phyloP scores from a whole-genome alignment of 1,284 basidiomycete genomes.

The Sutorius eximius region DNA sequence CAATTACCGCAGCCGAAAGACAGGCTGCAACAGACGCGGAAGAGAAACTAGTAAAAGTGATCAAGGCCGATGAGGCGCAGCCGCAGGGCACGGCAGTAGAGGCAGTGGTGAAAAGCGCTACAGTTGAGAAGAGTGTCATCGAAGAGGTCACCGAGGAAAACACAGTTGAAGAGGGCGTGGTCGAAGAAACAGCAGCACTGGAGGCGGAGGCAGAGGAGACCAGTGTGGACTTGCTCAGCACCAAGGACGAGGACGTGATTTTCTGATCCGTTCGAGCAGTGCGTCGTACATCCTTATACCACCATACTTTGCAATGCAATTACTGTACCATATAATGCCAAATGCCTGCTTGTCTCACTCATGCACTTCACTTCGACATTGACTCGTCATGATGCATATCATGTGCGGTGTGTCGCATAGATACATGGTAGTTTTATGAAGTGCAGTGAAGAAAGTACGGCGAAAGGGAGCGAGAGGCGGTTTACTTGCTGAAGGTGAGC shows the following conservation, averaged over 20 bases:
- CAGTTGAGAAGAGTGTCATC: neutral
- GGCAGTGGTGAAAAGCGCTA: constrained; percentile 24
- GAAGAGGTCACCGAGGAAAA: constrained; percentile 25
- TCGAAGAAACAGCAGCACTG: constrained; percentile 7
- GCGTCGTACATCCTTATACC: constrained; percentile 14
- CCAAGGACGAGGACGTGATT: constrained; percentile 90
- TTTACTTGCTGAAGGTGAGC: constrained; percentile 25
- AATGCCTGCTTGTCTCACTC: constrained; percentile 5
- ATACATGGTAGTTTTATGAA: constrained; percentile 54
- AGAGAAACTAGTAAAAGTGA: constrained; percentile 29
- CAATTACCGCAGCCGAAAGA: constrained; percentile 28
- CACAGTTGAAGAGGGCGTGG: constrained; percentile 7
- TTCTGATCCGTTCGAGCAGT: constrained; percentile 50
- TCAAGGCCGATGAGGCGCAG: constrained; percentile 20
- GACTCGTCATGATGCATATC: constrained; percentile 51
- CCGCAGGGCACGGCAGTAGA: constrained; percentile 31
- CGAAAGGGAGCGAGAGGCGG: constrained; percentile 18
- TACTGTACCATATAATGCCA: constrained; percentile 16
- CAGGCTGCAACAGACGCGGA: constrained; percentile 17
- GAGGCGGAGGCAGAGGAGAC: constrained; percentile 32
- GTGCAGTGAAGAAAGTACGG: constrained; percentile 34
- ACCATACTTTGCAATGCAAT: constrained; percentile 2
- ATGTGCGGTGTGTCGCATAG: constrained; percentile 46
- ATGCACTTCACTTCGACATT: constrained; percentile 1
- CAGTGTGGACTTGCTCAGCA: constrained; percentile 66